Evolutionary conservation across 176 grass and related monocot species (phyloP), one percentile per base, ranked within the genome.

Genomic region (Calamus simplicifolius): DNA sequence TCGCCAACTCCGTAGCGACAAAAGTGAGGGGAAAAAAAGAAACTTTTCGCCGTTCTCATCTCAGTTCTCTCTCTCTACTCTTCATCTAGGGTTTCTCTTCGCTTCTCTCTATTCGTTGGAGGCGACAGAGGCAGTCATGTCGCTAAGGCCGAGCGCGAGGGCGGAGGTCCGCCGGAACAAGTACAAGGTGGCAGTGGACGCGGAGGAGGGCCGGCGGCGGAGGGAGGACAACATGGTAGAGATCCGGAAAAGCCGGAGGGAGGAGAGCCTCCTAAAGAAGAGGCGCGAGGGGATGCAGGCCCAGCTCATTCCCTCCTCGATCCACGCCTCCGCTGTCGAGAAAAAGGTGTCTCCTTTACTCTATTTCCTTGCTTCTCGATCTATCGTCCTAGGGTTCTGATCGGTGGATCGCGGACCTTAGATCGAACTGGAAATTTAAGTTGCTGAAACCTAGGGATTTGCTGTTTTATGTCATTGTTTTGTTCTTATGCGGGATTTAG

Each of bases 181-280:
- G 65, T 97, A 91, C 69, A 97, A 97, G 80, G 87, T 85, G 72
- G 81, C 87, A 31, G 92, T 91, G 48, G 92, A 91, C 31, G 92
- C 92, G 43, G 87, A 97, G 62, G 92, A 97, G 69, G 87, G 92
- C 27, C 75, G 87, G 43, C 87, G 92, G 64, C 71, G 87, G 72
- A 76, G 92, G 65, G 92, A 90, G 75, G 92, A 97, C 70, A 97
- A 91, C 73, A 82, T 97, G 92, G 92, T 97, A 13, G 92, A 97
- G 78, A 81, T 97, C 64, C 92, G 92, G 27, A 91, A 91, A 87
- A 85, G 13, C 57, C 80, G 87, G 52, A 80, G 92, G 52, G 92
- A 97, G 75, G 87, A 97, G 81, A 97, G 75, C 76, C 87, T 97
- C 16, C 84, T 82, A 66, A 97, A 97, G 83, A 97, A 80, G 84